These are phyloP conservation scores for Dendrocalamus latiflorus DNA, from an alignment of 202 grass and related monocot species.

Conservation along the genomic window DNA sequence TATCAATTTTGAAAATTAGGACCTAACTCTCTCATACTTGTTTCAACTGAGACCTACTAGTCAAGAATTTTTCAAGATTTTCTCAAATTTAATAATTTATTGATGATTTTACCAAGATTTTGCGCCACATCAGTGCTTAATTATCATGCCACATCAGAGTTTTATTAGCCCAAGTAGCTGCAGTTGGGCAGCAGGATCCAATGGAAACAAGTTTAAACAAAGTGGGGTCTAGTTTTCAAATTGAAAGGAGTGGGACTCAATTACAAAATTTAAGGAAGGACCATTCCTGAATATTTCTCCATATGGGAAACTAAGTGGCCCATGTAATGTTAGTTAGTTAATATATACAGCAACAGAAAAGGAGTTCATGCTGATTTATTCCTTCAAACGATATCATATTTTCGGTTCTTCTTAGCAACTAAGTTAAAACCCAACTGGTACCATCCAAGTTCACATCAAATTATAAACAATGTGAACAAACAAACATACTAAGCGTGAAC, in stretches of 20 bases:
- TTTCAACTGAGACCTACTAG: conserved; percentile 7
- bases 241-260: not conserved
- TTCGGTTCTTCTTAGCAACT: not conserved
- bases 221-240: not conserved
- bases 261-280: not conserved
- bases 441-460: not conserved
- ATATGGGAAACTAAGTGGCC: not conserved
- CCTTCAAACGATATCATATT: not conserved
- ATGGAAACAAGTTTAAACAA: not conserved
- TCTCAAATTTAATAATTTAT: not conserved
- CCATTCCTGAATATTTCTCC: not conserved
- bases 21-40: not conserved
- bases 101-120: not conserved
- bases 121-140: not conserved
- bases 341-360: not conserved
- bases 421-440: not conserved
- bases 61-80: not conserved
- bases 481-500: not conserved
- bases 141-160: not conserved
- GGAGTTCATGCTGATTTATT: not conserved
- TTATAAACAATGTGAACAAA: not conserved
- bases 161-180: not conserved
- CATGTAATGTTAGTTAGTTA: conserved; percentile 1
- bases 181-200: not conserved
- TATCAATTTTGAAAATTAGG: conserved; percentile 2